Evolutionary conservation across 768 basidiomycete genomes (phyloP).

Genomic region (Nidularia pulvinata): DNA sequence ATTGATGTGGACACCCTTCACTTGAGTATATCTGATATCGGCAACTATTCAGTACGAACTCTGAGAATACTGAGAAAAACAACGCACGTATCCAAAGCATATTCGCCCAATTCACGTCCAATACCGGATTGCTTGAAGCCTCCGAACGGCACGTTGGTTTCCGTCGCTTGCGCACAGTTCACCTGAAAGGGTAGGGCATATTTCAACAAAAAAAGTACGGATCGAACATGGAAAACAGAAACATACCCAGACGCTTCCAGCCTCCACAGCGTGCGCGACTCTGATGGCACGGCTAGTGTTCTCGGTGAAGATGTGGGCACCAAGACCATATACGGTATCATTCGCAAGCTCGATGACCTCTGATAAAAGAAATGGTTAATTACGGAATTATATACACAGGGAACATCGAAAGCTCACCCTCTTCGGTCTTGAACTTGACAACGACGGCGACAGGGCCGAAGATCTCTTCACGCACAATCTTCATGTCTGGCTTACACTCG

Average conservation of each 20-base stretch:
- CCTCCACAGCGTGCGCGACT: constrained; percentile 73
- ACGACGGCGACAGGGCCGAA: constrained; percentile 82
- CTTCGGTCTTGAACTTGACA: constrained; percentile 72
- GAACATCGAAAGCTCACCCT: constrained; percentile 15
- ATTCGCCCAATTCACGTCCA: constrained; percentile 80
- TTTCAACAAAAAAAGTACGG: too few species aligned
- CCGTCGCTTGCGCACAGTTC: constrained; percentile 45
- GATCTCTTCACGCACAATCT: constrained; percentile 75
- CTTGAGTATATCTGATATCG: constrained; percentile 52
- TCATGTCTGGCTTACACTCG: constrained; percentile 66
- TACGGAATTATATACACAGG: not conserved
- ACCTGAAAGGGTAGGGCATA: constrained; percentile 19
- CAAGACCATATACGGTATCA: constrained; percentile 86
- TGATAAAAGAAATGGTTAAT: constrained; percentile 28
- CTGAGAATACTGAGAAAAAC: not conserved
- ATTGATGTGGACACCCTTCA: constrained; percentile 73
- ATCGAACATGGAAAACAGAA: not conserved
- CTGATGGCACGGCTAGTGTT: constrained; percentile 74
- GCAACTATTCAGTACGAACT: constrained; percentile 1
- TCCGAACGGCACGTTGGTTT: constrained; percentile 73
- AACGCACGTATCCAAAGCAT: constrained; percentile 62
- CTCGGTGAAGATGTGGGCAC: constrained; percentile 83
- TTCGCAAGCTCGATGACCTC: constrained; percentile 79
- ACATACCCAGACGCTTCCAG: constrained; percentile 77
- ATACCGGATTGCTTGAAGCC: constrained; percentile 87